Conservation (phyloP, 73 alveolate genomes). For the Stentor roeselii region DNA sequence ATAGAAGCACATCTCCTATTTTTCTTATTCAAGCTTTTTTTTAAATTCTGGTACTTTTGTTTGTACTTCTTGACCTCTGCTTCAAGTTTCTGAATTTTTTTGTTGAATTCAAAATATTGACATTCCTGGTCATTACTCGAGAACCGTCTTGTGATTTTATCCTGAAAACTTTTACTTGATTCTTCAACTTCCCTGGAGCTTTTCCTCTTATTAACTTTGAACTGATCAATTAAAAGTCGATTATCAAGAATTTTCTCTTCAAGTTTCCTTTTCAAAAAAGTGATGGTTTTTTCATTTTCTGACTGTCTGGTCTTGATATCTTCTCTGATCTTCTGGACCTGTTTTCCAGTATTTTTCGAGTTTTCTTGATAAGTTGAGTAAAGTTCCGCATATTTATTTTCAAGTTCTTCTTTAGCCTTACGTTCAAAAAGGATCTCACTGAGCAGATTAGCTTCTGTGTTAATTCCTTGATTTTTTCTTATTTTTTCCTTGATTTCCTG, state of each 20-base stretch:
- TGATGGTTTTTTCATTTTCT: neutral
- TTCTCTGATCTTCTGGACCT: neutral
- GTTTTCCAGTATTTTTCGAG: neutral
- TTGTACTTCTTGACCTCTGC: neutral
- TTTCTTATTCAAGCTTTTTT: neutral
- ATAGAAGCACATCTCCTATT: neutral
- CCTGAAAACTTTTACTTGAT: no score
- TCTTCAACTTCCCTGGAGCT: neutral
- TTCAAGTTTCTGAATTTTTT: neutral
- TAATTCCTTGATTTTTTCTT: neutral
- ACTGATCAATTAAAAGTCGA: neutral
- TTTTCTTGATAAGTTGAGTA: neutral
- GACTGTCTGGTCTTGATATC: neutral
- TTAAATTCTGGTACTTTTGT: neutral
- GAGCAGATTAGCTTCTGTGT: neutral
- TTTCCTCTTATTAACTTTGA: no score
- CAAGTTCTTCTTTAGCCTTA: neutral
- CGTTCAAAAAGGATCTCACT: neutral
- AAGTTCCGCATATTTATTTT: neutral
- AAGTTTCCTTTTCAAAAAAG: neutral
- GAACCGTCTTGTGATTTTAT: neutral
- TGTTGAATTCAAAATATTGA: neutral
- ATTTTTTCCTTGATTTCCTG: neutral
- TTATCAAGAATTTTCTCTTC: neutral
- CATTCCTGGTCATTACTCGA: neutral